These are phyloP conservation scores for Globisporangium yorkense DNA, from an alignment of 352 stramenopile genomes.

Conservation along the genomic window DNA sequence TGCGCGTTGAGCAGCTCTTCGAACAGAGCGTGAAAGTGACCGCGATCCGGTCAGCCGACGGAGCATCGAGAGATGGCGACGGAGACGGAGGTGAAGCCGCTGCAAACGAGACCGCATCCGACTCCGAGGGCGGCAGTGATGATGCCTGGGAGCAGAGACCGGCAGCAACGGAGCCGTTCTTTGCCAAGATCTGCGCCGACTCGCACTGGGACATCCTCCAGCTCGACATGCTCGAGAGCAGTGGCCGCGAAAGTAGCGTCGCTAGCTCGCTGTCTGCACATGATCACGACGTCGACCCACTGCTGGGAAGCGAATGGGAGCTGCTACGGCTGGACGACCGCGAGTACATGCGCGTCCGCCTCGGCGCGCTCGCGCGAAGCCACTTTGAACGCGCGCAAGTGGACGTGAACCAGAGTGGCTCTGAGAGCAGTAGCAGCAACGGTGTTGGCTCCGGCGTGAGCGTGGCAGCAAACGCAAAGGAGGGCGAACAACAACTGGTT, in stretches of 20 bases:
- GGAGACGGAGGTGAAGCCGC: too few relatives aligned
- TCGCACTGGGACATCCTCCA: constrained; percentile 15
- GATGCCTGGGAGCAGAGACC: neutral
- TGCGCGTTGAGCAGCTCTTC: constrained; percentile 13
- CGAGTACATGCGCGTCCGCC: constrained; percentile 25
- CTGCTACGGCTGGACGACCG: constrained; percentile 27
- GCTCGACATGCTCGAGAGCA: constrained; percentile 11
- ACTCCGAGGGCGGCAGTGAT: neutral
- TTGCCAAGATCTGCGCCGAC: neutral
- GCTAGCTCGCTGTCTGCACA: neutral
- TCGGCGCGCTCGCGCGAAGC: constrained; percentile 25
- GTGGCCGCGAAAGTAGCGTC: neutral
- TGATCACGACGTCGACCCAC: constrained; percentile 19
- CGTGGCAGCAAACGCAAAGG: neutral
- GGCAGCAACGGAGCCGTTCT: constrained; percentile 1
- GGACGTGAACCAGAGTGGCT: constrained; percentile 11
- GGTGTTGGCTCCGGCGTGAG: neutral
- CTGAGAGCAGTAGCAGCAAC: neutral
- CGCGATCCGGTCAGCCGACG: neutral
- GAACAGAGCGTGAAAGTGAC: neutral
- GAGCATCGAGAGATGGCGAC: neutral
- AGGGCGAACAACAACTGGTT: constrained; percentile 5
- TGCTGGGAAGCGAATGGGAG: constrained; percentile 36
- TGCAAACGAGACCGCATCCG: neutral
- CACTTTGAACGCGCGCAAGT: constrained; percentile 37